Conservation (phyloP, 306 rosid species). For the Lithocarpus polystachyus region DNA sequence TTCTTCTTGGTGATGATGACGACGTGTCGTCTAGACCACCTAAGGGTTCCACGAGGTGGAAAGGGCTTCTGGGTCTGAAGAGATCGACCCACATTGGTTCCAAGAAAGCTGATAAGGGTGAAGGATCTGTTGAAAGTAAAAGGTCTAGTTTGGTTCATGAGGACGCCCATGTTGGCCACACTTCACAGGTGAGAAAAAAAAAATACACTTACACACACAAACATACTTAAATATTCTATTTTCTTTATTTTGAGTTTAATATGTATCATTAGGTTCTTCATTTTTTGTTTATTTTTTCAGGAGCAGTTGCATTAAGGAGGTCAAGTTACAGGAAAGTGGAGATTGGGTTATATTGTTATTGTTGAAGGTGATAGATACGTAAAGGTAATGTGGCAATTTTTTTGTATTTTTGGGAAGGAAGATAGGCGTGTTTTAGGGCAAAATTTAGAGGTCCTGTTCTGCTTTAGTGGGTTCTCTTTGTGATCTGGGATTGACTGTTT, state of each 20-base stretch:
- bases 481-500: no score
- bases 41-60: constrained; percentile 69
- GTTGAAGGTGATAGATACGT: constrained; percentile 32
- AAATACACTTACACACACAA: no score
- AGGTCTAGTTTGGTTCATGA: constrained; percentile 40
- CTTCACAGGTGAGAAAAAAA: constrained; percentile 43
- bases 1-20: constrained; percentile 44
- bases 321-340: constrained; percentile 47
- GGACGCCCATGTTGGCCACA: constrained; percentile 23
- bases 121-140: constrained; percentile 23
- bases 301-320: constrained; percentile 47
- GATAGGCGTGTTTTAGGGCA: neutral
- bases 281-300: constrained; percentile 26
- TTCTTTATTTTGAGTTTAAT: constrained; percentile 1
- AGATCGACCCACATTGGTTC: constrained; percentile 60
- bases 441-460: neutral
- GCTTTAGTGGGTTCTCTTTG: neutral
- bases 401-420: constrained; percentile 2
- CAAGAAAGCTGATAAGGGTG: constrained; percentile 51
- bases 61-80: constrained; percentile 73
- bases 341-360: constrained; percentile 39
- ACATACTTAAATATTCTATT: neutral
- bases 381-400: constrained; percentile 29
- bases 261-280: neutral
- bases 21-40: constrained; percentile 55